A percentile compares a stretch with the other conserved stretches of the same genome.
These are phyloP conservation scores for Colletotrichum sp. DNA, from an alignment of 2,329 filamentous ascomycete species.

Conservation along the genomic window DNA sequence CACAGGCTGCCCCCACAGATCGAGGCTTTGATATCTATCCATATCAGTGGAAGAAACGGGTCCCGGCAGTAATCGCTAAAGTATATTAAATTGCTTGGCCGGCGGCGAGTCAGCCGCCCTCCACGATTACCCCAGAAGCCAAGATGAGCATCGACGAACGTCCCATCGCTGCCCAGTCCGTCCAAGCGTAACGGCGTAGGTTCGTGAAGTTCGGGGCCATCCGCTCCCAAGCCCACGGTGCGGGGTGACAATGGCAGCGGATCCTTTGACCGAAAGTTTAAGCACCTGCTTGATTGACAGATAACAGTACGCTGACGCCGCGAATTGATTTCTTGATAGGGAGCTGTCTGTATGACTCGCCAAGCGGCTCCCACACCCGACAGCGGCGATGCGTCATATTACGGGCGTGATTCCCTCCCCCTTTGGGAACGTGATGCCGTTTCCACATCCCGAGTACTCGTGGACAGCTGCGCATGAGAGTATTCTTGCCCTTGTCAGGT, in stretches of 20 bases:
- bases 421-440: not conserved
- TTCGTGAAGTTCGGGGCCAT: not conserved
- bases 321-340: not conserved
- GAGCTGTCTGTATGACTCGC: conserved; percentile 1
- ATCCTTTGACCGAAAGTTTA: not conserved
- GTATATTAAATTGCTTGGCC: conserved; percentile 1
- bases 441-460: not conserved
- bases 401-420: not conserved
- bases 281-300: not conserved
- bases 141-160: not conserved
- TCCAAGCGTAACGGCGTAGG: not conserved
- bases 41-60: not conserved
- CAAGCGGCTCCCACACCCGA: not conserved
- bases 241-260: not conserved
- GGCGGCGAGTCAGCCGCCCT: conserved; percentile 1
- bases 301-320: not conserved
- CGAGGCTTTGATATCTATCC: not conserved
- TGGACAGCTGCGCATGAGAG: not conserved
- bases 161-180: not conserved
- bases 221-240: not conserved
- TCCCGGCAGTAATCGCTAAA: not conserved
- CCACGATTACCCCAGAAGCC: conserved; percentile 17
- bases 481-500: not conserved
- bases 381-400: conserved; percentile 1
- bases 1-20: not conserved